Percentiles rank a stretch among this genome's conserved stretches.
phyloP scores from a whole-genome alignment of 495 filamentous ascomycete species.

The Alectoria sarmentosa region DNA sequence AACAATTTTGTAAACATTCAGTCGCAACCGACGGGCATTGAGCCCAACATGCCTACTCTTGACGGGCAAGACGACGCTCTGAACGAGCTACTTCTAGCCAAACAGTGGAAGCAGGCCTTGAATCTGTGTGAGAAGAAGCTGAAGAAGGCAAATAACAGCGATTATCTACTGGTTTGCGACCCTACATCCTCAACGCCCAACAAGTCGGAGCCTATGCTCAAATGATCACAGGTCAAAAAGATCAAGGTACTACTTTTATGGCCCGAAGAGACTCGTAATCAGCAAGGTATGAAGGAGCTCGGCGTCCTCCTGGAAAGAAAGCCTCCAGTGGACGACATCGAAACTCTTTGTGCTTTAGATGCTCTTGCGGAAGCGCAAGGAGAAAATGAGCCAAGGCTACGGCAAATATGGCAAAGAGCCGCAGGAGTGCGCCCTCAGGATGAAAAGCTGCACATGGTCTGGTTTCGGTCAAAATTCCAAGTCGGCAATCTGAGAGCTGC shows the following conservation, averaged over 20 bases:
- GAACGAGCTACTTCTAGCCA: constrained; percentile 50
- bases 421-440: constrained; percentile 46
- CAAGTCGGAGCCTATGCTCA: not conserved
- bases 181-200: not conserved
- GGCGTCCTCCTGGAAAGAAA: constrained; percentile 40
- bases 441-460: constrained; percentile 44
- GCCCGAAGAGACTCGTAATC: constrained; percentile 38
- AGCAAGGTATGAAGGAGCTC: constrained; percentile 43
- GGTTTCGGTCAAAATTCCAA: constrained; percentile 46
- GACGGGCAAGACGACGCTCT: constrained; percentile 52
- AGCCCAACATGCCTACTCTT: constrained; percentile 32
- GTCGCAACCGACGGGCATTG: not conserved
- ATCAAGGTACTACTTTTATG: constrained; percentile 43
- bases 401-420: constrained; percentile 48
- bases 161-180: constrained; percentile 18
- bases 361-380: constrained; percentile 36
- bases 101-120: constrained; percentile 52
- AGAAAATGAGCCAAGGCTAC: constrained; percentile 30
- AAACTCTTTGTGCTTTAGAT: constrained; percentile 39
- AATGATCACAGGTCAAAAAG: constrained; percentile 41
- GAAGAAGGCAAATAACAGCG: constrained; percentile 51
- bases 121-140: constrained; percentile 53
- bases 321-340: constrained; percentile 44
- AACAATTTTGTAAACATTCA: not conserved
- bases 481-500: constrained; percentile 49